Percentiles rank a stretch among this genome's conserved stretches.
phyloP scores from a whole-genome alignment of 371 early-diverging fungal species.

The Rhizopus arrhizus region DNA sequence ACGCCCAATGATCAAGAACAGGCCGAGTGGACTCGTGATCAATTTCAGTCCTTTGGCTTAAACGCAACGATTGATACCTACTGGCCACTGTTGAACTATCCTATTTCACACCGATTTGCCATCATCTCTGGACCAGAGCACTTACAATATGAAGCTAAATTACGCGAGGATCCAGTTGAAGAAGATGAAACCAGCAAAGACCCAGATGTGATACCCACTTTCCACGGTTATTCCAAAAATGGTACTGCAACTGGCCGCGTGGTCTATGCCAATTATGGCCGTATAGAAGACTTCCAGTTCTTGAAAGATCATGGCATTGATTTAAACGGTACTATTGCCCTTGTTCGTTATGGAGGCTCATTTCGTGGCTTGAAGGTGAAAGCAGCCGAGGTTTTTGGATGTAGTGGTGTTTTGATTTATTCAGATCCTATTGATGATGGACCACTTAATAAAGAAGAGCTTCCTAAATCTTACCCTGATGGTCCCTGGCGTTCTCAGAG shows the following conservation, averaged over 20 bases:
- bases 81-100: slow-evolving; percentile 64
- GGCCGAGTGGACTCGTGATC: slow-evolving; percentile 62
- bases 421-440: slow-evolving; percentile 69
- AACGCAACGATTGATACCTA: slow-evolving; percentile 60
- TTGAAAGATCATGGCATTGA: slow-evolving; percentile 51
- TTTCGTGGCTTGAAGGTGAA: slow-evolving; percentile 69
- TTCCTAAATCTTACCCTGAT: slow-evolving; percentile 59
- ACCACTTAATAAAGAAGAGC: slow-evolving; percentile 30
- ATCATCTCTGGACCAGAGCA: slow-evolving; percentile 58
- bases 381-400: slow-evolving; percentile 63
- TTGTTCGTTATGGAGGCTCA: slow-evolving; percentile 64
- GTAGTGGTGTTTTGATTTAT: slow-evolving; percentile 63
- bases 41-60: slow-evolving; percentile 58
- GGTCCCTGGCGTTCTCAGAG: slow-evolving; percentile 69
- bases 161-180: slow-evolving; percentile 58
- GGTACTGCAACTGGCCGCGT: slow-evolving; percentile 64
- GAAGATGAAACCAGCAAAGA: slow-evolving; percentile 60
- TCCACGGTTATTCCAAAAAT: slow-evolving; percentile 67
- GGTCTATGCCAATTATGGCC: slow-evolving; percentile 72
- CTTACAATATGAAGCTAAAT: slow-evolving; percentile 53
- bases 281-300: slow-evolving; percentile 59
- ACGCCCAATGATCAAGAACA: slow-evolving; percentile 48
- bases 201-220: slow-evolving; percentile 57
- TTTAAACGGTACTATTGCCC: slow-evolving; percentile 58
- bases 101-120: slow-evolving; percentile 56